Conservation (phyloP, 2,329 filamentous ascomycete genomes). For the Talaromyces sp. region DNA sequence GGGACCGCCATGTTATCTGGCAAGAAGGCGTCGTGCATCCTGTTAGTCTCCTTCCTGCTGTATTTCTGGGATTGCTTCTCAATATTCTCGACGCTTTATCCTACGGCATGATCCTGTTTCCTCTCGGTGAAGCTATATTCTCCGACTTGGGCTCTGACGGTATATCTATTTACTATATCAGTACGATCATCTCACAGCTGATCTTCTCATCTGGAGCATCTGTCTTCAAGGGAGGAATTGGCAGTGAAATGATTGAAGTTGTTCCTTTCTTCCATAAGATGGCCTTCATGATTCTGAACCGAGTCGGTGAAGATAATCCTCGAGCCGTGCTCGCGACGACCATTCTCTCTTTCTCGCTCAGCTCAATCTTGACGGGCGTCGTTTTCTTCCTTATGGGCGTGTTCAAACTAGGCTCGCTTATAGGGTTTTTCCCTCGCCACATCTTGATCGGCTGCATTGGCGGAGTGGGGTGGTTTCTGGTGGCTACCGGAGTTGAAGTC, state of each 20-base stretch:
- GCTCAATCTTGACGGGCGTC: slow-evolving; percentile 81
- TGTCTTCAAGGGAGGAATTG: slow-evolving; percentile 83
- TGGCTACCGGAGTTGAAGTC: slow-evolving; percentile 88
- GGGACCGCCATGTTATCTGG: slow-evolving; percentile 65
- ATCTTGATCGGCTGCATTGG: slow-evolving; percentile 97
- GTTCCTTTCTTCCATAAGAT: slow-evolving; percentile 99
- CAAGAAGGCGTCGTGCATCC: slow-evolving; percentile 61
- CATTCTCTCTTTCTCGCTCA: slow-evolving; percentile 83
- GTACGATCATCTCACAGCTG: slow-evolving; percentile 88
- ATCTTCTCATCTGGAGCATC: slow-evolving; percentile 81
- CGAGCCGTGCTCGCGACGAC: slow-evolving; percentile 90
- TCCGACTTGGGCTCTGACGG: slow-evolving; percentile 81
- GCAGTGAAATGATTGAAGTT: slow-evolving; percentile 97
- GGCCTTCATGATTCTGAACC: slow-evolving; percentile 77
- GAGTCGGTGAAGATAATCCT: slow-evolving; percentile 72
- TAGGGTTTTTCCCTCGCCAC: slow-evolving; percentile 93
- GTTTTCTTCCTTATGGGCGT: slow-evolving; percentile 89
- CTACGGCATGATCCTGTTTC: slow-evolving; percentile 95
- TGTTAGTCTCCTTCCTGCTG: slow-evolving; percentile 69
- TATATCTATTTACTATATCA: slow-evolving; percentile 98
- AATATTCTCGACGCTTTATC: slow-evolving; percentile 94
- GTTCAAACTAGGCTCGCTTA: slow-evolving; percentile 82
- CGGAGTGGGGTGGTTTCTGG: slow-evolving; percentile 90
- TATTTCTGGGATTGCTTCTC: slow-evolving; percentile 79
- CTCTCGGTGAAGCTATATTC: slow-evolving; percentile 81